Conservation (phyloP, 1,284 basidiomycete species). For the Trametes polyzona region DNA sequence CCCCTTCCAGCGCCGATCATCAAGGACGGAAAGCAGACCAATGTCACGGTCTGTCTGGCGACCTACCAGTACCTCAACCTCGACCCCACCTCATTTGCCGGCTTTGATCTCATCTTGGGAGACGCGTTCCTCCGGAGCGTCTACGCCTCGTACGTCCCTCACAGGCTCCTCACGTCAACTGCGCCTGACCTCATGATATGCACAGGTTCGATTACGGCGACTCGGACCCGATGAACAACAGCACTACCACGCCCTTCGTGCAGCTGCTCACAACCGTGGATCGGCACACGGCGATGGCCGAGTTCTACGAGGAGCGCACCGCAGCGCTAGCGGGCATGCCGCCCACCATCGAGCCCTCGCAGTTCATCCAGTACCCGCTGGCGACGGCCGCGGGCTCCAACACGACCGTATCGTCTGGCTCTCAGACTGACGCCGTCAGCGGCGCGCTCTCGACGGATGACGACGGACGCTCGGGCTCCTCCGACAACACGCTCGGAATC, state of each 20-base stretch:
- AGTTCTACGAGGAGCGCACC: constrained; percentile 28
- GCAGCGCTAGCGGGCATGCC: constrained; percentile 15
- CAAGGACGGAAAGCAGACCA: constrained; percentile 1
- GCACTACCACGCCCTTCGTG: constrained; percentile 36
- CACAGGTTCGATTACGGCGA: constrained; percentile 47
- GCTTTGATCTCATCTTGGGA: constrained; percentile 43
- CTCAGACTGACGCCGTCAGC: neutral
- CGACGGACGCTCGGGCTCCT: neutral
- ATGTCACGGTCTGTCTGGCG: constrained; percentile 4
- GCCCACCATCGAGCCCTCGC: constrained; percentile 16
- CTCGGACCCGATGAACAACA: constrained; percentile 27
- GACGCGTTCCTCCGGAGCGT: constrained; percentile 44
- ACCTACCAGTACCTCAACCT: constrained; percentile 13
- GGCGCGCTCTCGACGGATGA: neutral
- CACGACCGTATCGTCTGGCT: neutral
- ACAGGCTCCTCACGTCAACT: neutral
- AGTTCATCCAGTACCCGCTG: constrained; percentile 7
- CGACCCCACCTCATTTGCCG: constrained; percentile 28
- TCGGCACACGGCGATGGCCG: constrained; percentile 20
- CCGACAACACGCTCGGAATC: neutral
- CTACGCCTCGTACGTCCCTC: constrained; percentile 41
- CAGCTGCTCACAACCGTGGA: constrained; percentile 35
- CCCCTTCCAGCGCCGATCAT: neutral
- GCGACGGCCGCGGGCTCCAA: neutral
- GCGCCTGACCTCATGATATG: neutral